Evolutionary conservation across 2,329 filamentous ascomycete species (phyloP).

Genomic region (Aspergillus neotritici): DNA sequence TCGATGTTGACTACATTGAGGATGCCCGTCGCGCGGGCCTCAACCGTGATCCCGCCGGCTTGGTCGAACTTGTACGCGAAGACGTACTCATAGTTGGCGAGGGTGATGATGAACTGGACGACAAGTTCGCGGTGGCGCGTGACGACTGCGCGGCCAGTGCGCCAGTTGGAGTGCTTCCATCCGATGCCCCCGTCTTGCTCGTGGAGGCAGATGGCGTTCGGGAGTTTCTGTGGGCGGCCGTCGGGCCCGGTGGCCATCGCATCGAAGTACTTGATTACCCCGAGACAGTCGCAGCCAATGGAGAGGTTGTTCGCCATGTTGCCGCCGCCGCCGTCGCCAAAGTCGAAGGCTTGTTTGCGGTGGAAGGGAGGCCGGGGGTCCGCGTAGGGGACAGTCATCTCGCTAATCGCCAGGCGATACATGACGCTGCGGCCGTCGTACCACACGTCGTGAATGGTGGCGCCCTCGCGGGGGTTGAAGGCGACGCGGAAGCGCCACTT

Average conservation of each 20-base stretch:
- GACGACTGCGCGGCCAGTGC: conserved; percentile 57
- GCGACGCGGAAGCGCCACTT: conserved; percentile 64
- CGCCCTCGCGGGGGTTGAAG: conserved; percentile 57
- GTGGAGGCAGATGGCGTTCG: conserved; percentile 61
- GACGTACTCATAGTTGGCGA: conserved; percentile 46
- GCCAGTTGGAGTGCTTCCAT: conserved; percentile 65
- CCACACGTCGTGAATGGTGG: conserved; percentile 63
- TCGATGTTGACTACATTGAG: conserved; percentile 61
- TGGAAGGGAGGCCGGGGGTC: conserved; percentile 62
- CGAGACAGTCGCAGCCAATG: conserved; percentile 46
- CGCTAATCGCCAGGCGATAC: conserved; percentile 61
- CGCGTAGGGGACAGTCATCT: conserved; percentile 64
- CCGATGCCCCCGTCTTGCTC: conserved; percentile 62
- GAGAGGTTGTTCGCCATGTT: conserved; percentile 63
- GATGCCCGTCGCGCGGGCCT: conserved; percentile 64
- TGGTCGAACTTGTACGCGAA: conserved; percentile 51
- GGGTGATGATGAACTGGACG: conserved; percentile 60
- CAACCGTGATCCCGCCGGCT: conserved; percentile 57
- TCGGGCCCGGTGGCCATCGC: conserved; percentile 49
- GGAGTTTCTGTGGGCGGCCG: conserved; percentile 52
- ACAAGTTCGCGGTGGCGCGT: conserved; percentile 58
- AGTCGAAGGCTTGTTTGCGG: conserved; percentile 66
- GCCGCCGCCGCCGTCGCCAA: conserved; percentile 64
- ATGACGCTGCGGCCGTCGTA: conserved; percentile 62
- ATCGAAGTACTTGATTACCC: conserved; percentile 62